phyloP scores from a whole-genome alignment of 805 yeast genomes.

The Metschnikowia gelsemii region DNA sequence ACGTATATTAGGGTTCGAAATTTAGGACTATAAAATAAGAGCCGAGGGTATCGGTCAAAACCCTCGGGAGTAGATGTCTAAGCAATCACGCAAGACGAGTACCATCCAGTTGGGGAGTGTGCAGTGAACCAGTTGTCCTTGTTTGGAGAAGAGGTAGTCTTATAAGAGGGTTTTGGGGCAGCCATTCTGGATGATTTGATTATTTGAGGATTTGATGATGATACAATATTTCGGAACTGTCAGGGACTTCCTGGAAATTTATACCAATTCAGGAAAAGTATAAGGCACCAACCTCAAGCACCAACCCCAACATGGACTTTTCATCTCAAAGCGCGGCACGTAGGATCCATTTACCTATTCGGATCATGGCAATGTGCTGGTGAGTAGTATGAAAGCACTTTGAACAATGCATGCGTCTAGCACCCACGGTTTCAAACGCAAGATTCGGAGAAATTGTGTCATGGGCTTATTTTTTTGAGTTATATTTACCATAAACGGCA shows the following conservation, averaged over 20 bases:
- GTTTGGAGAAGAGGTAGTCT: conserved; percentile 1
- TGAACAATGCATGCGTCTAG: too few relatives aligned
- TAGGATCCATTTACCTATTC: not conserved
- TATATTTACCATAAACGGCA: too few relatives aligned
- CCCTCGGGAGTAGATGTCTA: too few relatives aligned
- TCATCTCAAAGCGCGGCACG: not conserved
- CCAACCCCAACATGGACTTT: not conserved
- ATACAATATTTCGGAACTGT: not conserved
- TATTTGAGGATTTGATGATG: not conserved
- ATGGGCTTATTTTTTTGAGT: too few relatives aligned
- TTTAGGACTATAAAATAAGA: too few relatives aligned
- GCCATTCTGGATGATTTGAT: not conserved
- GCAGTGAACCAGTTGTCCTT: conserved; percentile 5
- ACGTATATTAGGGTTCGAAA: too few relatives aligned
- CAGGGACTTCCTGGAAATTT: not conserved
- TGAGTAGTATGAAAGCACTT: not conserved
- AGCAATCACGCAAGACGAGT: conserved; percentile 3
- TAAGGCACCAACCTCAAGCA: not conserved
- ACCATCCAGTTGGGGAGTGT: conserved; percentile 1
- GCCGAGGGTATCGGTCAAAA: too few relatives aligned
- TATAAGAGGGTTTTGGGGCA: conserved; percentile 1
- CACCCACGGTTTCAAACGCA: too few relatives aligned
- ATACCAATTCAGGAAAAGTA: not conserved
- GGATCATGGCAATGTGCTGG: not conserved
- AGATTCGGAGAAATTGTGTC: too few relatives aligned